phyloP scores from a whole-genome alignment of 2,329 filamentous ascomycete species.

The Calycina herbarum region DNA sequence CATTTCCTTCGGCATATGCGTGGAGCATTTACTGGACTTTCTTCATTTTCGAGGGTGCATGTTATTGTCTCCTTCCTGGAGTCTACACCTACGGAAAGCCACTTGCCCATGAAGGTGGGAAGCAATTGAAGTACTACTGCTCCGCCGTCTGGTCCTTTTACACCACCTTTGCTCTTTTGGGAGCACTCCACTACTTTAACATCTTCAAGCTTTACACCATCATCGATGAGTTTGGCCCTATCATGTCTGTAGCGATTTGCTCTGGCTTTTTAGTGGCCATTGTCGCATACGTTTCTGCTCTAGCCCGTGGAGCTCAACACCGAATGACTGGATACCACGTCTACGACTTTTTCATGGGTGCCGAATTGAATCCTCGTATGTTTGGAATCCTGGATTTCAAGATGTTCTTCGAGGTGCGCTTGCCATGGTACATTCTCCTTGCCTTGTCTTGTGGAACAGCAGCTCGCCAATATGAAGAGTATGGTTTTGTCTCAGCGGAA shows the following conservation, averaged over 20 bases:
- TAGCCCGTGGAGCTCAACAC: conserved; percentile 78
- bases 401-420: conserved; percentile 92
- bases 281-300: conserved; percentile 82
- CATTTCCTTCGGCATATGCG: conserved; percentile 77
- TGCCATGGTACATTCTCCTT: conserved; percentile 90
- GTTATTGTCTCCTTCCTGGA: conserved; percentile 84
- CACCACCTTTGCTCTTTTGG: conserved; percentile 71
- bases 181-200: conserved; percentile 76
- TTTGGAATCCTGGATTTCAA: conserved; percentile 86
- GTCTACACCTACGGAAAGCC: conserved; percentile 88
- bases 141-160: conserved; percentile 87
- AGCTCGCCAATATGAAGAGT: conserved; percentile 78
- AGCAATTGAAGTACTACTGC: conserved; percentile 93
- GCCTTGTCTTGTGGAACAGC: conserved; percentile 75
- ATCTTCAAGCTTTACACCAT: conserved; percentile 88
- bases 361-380: conserved; percentile 82
- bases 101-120: conserved; percentile 75
- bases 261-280: conserved; percentile 83
- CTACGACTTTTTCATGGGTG: conserved; percentile 91
- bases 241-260: conserved; percentile 90
- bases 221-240: conserved; percentile 90
- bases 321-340: conserved; percentile 83
- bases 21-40: conserved; percentile 97
- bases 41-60: conserved; percentile 77
- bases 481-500: conserved; percentile 85